Percentiles rank a stretch among this genome's conserved stretches.
Evolutionary conservation across 164 flowering plant species (phyloP).

Genomic region (Hamamelis virginiana): DNA sequence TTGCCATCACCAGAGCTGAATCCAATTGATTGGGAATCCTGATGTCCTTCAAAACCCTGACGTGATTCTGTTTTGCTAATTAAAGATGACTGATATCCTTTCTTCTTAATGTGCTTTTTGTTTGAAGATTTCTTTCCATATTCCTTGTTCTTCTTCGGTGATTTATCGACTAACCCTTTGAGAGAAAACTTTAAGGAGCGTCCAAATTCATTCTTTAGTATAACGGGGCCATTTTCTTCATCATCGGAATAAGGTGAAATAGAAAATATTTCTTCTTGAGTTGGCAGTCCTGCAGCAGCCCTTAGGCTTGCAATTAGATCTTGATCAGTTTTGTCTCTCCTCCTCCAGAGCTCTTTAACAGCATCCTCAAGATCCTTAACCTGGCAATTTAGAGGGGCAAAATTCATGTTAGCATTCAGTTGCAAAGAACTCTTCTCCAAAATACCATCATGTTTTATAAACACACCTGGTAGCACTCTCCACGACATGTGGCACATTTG

Average conservation of each 20-base stretch:
- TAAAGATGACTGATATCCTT: slow-evolving; percentile 34
- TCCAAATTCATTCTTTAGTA: slow-evolving; percentile 55
- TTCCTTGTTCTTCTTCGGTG: slow-evolving; percentile 68
- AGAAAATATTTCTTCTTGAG: slow-evolving; percentile 82
- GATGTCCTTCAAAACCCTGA: slow-evolving; percentile 35
- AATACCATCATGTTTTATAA: slow-evolving; percentile 2
- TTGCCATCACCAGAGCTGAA: slow-evolving; percentile 37
- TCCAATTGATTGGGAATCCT: slow-evolving; percentile 37
- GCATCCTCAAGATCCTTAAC: slow-evolving; percentile 88
- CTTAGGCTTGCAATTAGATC: slow-evolving; percentile 81
- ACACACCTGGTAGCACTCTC: slow-evolving; percentile 87
- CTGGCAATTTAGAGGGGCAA: slow-evolving; percentile 30
- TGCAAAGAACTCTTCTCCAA: background rate
- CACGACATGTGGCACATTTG: slow-evolving; percentile 94
- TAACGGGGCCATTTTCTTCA: slow-evolving; percentile 67
- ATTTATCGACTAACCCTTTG: slow-evolving; percentile 66
- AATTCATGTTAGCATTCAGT: background rate
- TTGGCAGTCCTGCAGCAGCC: slow-evolving; percentile 94
- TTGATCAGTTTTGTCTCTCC: slow-evolving; percentile 73
- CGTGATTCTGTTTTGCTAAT: slow-evolving; percentile 27
- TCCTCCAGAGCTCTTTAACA: slow-evolving; percentile 93
- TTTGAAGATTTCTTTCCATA: slow-evolving; percentile 55
- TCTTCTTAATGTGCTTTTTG: slow-evolving; percentile 64
- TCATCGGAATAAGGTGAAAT: slow-evolving; percentile 91
- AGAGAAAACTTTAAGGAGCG: slow-evolving; percentile 73